Evolutionary conservation across 441 rosid species (phyloP), one percentile per base, ranked within the genome.

Genomic region (Erodium texanum): DNA sequence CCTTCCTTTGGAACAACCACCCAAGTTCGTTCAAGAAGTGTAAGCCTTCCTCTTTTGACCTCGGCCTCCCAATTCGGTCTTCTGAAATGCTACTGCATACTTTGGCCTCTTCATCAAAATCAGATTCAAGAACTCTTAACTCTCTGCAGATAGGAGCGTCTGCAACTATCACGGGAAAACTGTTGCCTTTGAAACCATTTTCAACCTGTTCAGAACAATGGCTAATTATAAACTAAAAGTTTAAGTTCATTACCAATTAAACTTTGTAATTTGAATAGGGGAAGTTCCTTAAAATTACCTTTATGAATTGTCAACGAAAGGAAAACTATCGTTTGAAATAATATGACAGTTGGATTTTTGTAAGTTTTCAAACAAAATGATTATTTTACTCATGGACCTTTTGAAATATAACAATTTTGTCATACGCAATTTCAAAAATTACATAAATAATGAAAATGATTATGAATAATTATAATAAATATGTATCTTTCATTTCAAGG

Each of bases 11-110:
- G 68, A 92, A 92, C 64, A 92, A 84, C 98, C 98, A 92, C 48
- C 98, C 98, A 62, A 92, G 96, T 78, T 92, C 98, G 61, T 92
- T 87, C 75, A 92, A 78, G 75, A 86, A 92, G 78, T 84, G 92
- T 62, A 86, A 56, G 71, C 80, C 76, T 78, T 87, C 89, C 72
- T 84, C 91, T 76, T 82, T 82, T 65, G 87, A 85, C 66, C 85
- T 83, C 10, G 81, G 83, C 24, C 23, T 65, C 66, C 71, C 80
- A 62, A 58, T 74, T 62, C 75, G 84, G 64, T 85, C 88, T 71
- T 83, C 88, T 24, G 82, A 61, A 72, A 74, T 75, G 67, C 71
- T 72, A 74, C 78, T 83, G 64, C 73, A 41, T 8, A 65, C 76
- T 69, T 75, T 66, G 72, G 78, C 62, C 67, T 69, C 81, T 62